Evolutionary conservation across 805 yeast species (phyloP), one percentile per base, ranked within the genome.

Genomic region (Tetrapisispora pingtungensis): DNA sequence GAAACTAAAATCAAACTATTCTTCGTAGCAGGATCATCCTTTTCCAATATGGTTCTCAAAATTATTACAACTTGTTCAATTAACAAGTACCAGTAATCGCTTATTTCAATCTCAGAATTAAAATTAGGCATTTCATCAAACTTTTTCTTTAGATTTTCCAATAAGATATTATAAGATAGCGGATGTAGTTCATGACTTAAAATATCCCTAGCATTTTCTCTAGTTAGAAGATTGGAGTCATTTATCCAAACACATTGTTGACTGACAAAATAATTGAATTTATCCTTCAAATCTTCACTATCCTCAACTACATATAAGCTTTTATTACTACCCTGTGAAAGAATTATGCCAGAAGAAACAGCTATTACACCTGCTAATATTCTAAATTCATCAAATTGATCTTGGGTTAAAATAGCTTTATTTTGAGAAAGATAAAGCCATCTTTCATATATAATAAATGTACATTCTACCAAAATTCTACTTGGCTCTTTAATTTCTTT

Each of bases 361-460:
- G 87, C 85, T 47, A 85, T 60, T 47, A 81, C 78, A 8, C 90
- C 93, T 2, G 87, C 79, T 56, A 73, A 80, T 55, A 80, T 82
- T 52, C 83, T 68, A 61, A 78, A 78, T 22, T 77, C 72, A 10
- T 66, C 52, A 37, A 62, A 46, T 59, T 76, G 64, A 54, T 72
- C 53, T 52, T 64, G 48, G 41, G 61, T 54, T 7, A 64, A 43
- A 13, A 24, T 42, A 33, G 62, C 55, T 17, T 51, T 31, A 26
- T 52, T 55, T 17, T 47, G 51, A 4, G 32, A 50, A 30, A 53
- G 48, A 7, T 37, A 49, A 20, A 53, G 44, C 65, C 66, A 61
- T 36, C 57, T 56, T 48, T 64, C 41, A 65, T 70, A 47, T 66
- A 77, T 46, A 48, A 61, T 33, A 49, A 63, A 47, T 50, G 65